These are phyloP conservation scores for Thermomyces lanuginosus DNA, from an alignment of 2,329 filamentous ascomycete species.

Conservation along the genomic window DNA sequence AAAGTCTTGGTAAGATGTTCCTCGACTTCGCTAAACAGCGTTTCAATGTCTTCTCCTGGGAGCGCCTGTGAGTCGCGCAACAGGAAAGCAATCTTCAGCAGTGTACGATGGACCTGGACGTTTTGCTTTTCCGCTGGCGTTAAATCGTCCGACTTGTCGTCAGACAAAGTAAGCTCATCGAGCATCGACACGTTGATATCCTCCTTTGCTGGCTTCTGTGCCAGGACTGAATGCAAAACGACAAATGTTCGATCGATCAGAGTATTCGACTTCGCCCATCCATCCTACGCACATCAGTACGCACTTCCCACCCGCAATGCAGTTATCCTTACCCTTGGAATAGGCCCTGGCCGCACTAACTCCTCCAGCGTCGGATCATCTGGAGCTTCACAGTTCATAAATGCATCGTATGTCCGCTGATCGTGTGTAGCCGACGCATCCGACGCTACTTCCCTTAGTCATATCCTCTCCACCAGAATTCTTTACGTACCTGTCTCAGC, in stretches of 20 bases:
- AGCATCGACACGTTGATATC: constrained; percentile 15
- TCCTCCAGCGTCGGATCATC: constrained; percentile 21
- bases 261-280: constrained; percentile 20
- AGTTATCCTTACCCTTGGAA: constrained; percentile 18
- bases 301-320: not conserved
- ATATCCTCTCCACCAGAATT: constrained; percentile 2
- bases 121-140: constrained; percentile 20
- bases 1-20: constrained; percentile 16
- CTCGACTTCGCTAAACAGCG: constrained; percentile 15
- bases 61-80: constrained; percentile 19
- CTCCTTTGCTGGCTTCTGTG: constrained; percentile 16
- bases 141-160: constrained; percentile 19
- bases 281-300: constrained; percentile 16
- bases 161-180: constrained; percentile 11
- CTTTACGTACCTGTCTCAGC: constrained; percentile 25
- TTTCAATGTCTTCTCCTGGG: constrained; percentile 15
- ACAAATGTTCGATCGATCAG: constrained; percentile 21
- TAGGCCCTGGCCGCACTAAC: constrained; percentile 22
- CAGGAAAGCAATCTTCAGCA: constrained; percentile 19
- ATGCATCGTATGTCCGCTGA: constrained; percentile 22
- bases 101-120: constrained; percentile 16
- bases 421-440: constrained; percentile 16
- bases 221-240: constrained; percentile 16
- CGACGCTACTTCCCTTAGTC: constrained; percentile 12
- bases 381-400: constrained; percentile 25